These are phyloP conservation scores for Boletales sp. DNA, from an alignment of 768 basidiomycete species.

Conservation along the genomic window DNA sequence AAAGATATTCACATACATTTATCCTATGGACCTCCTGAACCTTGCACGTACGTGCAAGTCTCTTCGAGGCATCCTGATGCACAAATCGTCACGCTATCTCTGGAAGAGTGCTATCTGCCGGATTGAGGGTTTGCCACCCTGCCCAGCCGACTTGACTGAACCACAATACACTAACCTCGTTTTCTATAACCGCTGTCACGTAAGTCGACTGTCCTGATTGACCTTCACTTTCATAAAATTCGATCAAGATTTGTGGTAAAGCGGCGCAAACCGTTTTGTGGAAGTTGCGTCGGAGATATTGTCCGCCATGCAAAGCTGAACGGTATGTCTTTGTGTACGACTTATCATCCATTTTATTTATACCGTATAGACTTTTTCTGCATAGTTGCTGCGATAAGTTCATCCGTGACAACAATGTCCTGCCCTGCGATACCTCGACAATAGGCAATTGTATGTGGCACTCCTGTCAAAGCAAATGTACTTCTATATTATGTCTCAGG, in stretches of 20 bases:
- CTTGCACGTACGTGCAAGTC: slow-evolving; percentile 41
- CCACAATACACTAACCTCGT: slow-evolving; percentile 42
- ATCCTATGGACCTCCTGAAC: slow-evolving; percentile 31
- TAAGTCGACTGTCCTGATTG: background rate
- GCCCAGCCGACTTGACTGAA: slow-evolving; percentile 45
- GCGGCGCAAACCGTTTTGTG: slow-evolving; percentile 8
- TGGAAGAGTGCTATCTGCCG: slow-evolving; percentile 28
- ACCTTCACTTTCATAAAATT: background rate
- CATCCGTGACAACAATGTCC: background rate
- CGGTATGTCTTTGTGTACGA: slow-evolving; percentile 2
- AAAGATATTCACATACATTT: slow-evolving; percentile 40
- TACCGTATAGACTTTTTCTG: background rate
- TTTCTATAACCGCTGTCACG: slow-evolving; percentile 29
- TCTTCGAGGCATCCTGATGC: slow-evolving; percentile 38
- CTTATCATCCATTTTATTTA: background rate
- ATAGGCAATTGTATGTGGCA: slow-evolving; percentile 6
- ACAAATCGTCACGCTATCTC: slow-evolving; percentile 24
- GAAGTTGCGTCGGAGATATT: slow-evolving; percentile 18
- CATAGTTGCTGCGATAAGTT: background rate
- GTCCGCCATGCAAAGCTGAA: slow-evolving; percentile 7
- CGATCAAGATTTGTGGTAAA: slow-evolving; percentile 10
- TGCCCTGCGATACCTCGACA: slow-evolving; percentile 1
- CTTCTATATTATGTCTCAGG: background rate
- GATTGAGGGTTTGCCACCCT: slow-evolving; percentile 38
- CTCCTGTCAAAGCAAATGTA: background rate